Conservation (phyloP, 2,329 filamentous ascomycete genomes). For the Cucurbitaria berberidis region DNA sequence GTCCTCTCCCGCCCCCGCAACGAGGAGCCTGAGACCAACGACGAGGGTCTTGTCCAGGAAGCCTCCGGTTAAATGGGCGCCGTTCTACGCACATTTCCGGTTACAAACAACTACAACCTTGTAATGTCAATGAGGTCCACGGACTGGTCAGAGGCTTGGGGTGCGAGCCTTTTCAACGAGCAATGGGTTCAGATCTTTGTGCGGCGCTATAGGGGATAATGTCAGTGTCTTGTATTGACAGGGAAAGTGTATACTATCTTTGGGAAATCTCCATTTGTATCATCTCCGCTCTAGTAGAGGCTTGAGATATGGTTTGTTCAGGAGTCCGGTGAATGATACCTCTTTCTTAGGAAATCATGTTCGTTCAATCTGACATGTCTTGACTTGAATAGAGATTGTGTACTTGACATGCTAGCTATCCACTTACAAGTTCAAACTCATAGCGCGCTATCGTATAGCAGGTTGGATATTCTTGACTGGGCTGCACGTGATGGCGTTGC, state of each 20-base stretch:
- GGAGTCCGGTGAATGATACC: slow-evolving; percentile 22
- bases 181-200: neutral
- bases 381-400: neutral
- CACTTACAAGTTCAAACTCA: neutral
- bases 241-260: slow-evolving; percentile 29
- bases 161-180: neutral
- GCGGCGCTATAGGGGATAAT: slow-evolving; percentile 14
- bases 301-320: slow-evolving; percentile 4
- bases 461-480: neutral
- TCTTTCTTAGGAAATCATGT: slow-evolving; percentile 7
- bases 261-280: slow-evolving; percentile 28
- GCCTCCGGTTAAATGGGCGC: slow-evolving; percentile 20
- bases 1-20: slow-evolving; percentile 37
- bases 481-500: slow-evolving; percentile 5
- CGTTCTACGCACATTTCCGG: neutral
- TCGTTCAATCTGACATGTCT: neutral
- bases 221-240: slow-evolving; percentile 2
- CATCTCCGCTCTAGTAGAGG: slow-evolving; percentile 38
- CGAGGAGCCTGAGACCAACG: slow-evolving; percentile 32
- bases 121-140: slow-evolving; percentile 1
- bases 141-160: neutral
- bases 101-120: neutral
- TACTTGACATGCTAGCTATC: neutral
- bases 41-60: slow-evolving; percentile 45
- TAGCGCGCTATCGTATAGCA: neutral